Percentiles rank a stretch among this genome's conserved stretches.
These are phyloP conservation scores for Fusarium coffeatum DNA, from an alignment of 2,329 filamentous ascomycete species.

Conservation along the genomic window DNA sequence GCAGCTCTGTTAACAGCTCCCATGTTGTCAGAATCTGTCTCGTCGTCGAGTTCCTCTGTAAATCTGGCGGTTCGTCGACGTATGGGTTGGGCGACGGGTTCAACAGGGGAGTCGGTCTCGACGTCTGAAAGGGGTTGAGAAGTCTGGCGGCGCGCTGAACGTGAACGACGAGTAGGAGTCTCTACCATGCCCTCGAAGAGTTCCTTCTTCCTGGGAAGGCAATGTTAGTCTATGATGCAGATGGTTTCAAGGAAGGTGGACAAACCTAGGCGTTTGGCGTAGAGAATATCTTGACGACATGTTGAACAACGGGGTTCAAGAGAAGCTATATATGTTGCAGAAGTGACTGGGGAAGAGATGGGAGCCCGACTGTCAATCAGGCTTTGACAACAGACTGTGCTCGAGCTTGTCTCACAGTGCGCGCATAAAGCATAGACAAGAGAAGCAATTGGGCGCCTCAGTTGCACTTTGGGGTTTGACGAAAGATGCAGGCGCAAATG, in stretches of 20 bases:
- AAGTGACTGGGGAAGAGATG: conserved; percentile 2
- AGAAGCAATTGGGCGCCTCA: conserved; percentile 27
- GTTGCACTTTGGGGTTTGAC: conserved; percentile 15
- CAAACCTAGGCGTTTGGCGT: conserved; percentile 54
- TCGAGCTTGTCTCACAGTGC: conserved; percentile 18
- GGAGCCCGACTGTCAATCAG: conserved; percentile 17
- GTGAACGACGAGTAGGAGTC: conserved; percentile 62
- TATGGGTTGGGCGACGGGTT: conserved; percentile 53
- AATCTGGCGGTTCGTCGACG: conserved; percentile 64
- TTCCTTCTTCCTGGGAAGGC: conserved; percentile 66
- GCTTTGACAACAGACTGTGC: conserved; percentile 23
- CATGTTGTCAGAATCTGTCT: conserved; percentile 48
- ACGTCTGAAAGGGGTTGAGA: conserved; percentile 60
- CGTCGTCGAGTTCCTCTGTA: conserved; percentile 62
- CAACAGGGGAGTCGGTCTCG: conserved; percentile 61
- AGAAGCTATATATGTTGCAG: conserved; percentile 39
- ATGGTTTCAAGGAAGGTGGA: neutral
- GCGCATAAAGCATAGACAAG: conserved; percentile 9
- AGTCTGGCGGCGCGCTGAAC: conserved; percentile 63
- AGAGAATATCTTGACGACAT: conserved; percentile 56
- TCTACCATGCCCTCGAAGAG: conserved; percentile 71
- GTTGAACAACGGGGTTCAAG: conserved; percentile 29
- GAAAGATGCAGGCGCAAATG: conserved; percentile 10
- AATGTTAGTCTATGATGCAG: conserved; percentile 14
- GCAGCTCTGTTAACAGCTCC: conserved; percentile 45